Conservation (phyloP, 768 basidiomycete species). For the Boletus rubroflammeus region DNA sequence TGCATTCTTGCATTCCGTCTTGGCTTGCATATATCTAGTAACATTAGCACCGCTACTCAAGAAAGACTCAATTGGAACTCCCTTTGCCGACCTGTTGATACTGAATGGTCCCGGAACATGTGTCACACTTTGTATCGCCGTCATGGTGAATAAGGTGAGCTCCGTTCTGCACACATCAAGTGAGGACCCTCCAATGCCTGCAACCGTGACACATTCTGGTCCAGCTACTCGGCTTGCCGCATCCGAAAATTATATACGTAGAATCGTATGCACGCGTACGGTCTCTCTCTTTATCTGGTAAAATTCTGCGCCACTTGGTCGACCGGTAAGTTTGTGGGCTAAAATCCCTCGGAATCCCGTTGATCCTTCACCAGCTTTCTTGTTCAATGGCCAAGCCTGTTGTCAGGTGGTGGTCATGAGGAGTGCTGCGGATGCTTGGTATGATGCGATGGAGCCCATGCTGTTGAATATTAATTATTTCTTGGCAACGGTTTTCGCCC, state of each 20-base stretch:
- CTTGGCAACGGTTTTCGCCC: neutral
- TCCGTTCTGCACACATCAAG: neutral
- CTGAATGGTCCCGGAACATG: conserved; percentile 97
- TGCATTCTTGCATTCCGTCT: conserved; percentile 60
- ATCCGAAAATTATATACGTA: conserved; percentile 78
- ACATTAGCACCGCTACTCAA: conserved; percentile 48
- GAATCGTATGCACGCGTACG: conserved; percentile 92
- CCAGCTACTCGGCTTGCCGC: conserved; percentile 71
- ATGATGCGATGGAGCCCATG: conserved; percentile 29
- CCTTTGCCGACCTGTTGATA: conserved; percentile 72
- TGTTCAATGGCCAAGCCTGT: conserved; percentile 81
- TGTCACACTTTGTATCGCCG: conserved; percentile 68
- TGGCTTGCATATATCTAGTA: conserved; percentile 58
- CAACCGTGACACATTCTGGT: conserved; percentile 9
- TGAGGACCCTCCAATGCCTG: neutral
- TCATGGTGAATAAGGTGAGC: conserved; percentile 69
- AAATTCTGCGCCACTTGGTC: conserved; percentile 73
- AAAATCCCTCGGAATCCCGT: conserved; percentile 18
- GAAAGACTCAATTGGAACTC: conserved; percentile 8
- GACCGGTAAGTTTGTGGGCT: conserved; percentile 74
- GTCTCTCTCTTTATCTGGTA: conserved; percentile 80
- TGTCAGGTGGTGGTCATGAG: conserved; percentile 39
- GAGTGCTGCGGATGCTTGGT: conserved; percentile 66
- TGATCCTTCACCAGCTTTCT: conserved; percentile 55
- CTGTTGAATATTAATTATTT: neutral